These are phyloP conservation scores for Paramecium sonneborni DNA, from an alignment of 73 alveolate species.

Conservation along the genomic window DNA sequence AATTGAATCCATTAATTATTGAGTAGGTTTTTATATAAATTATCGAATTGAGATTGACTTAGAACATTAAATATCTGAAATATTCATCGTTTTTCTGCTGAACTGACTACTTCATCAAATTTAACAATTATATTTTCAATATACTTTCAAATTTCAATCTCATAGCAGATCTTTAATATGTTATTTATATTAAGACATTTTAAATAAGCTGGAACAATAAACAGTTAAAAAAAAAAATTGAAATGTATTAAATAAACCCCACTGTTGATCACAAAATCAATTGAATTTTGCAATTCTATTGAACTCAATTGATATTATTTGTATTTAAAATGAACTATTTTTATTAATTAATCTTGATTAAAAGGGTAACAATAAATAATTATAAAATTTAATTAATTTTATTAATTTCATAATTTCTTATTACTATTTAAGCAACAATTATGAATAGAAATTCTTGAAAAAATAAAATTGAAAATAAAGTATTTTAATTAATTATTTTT, in stretches of 20 bases:
- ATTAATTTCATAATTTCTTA: too few relatives aligned
- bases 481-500: too few relatives aligned
- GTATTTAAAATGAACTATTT: background rate
- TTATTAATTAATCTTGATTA: background rate
- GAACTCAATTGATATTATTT: background rate
- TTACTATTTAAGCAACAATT: background rate
- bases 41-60: background rate
- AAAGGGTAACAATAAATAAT: background rate
- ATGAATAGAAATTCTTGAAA: background rate
- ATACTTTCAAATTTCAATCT: background rate
- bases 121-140: background rate
- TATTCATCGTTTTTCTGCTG: background rate
- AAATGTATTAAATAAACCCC: background rate
- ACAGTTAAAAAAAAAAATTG: too few relatives aligned
- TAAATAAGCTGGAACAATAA: too few relatives aligned
- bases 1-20: constrained; percentile 8
- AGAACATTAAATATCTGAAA: background rate
- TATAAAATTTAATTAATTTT: background rate
- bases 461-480: background rate
- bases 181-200: too few relatives aligned
- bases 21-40: constrained; percentile 1
- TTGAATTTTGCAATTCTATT: background rate
- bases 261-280: background rate
- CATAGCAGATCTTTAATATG: too few relatives aligned
- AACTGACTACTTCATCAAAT: background rate